Evolutionary conservation across 164 flowering plant genomes (phyloP).

Genomic region (Piper betle): DNA sequence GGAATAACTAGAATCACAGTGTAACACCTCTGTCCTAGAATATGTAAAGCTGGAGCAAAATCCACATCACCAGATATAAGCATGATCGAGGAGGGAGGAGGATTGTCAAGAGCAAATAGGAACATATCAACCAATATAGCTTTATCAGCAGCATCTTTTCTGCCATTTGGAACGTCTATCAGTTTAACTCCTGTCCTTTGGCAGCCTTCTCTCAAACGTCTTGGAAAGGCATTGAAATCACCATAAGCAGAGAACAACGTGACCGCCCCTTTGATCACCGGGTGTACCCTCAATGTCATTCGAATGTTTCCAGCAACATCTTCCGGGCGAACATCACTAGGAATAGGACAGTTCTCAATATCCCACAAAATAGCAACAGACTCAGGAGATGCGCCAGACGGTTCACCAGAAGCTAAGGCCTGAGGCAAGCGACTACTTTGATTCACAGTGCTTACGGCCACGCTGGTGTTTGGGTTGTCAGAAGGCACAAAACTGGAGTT

Average conservation of each 20-base stretch:
- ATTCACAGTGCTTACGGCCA: background rate
- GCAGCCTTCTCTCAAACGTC: constrained; percentile 87
- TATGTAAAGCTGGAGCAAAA: constrained; percentile 92
- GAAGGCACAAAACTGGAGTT: background rate
- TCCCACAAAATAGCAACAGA: constrained; percentile 92
- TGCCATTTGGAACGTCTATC: constrained; percentile 89
- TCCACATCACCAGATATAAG: constrained; percentile 94
- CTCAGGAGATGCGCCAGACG: constrained; percentile 13
- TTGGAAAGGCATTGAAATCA: constrained; percentile 87
- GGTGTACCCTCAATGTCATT: constrained; percentile 83
- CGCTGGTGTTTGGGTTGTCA: background rate
- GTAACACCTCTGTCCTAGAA: constrained; percentile 94
- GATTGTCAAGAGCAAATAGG: constrained; percentile 92
- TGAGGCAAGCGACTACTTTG: background rate
- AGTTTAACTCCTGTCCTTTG: constrained; percentile 96
- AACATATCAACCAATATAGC: constrained; percentile 97
- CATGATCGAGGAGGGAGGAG: constrained; percentile 82
- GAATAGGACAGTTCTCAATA: constrained; percentile 92
- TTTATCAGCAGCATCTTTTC: constrained; percentile 98
- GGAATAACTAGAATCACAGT: constrained; percentile 83
- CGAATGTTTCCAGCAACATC: constrained; percentile 91
- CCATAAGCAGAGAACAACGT: constrained; percentile 84
- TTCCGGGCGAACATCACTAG: constrained; percentile 85
- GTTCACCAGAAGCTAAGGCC: background rate
- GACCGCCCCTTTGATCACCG: constrained; percentile 69